These are phyloP conservation scores for Paraphoma chrysanthemicola DNA, from an alignment of 2,329 filamentous ascomycete species.

Conservation along the genomic window DNA sequence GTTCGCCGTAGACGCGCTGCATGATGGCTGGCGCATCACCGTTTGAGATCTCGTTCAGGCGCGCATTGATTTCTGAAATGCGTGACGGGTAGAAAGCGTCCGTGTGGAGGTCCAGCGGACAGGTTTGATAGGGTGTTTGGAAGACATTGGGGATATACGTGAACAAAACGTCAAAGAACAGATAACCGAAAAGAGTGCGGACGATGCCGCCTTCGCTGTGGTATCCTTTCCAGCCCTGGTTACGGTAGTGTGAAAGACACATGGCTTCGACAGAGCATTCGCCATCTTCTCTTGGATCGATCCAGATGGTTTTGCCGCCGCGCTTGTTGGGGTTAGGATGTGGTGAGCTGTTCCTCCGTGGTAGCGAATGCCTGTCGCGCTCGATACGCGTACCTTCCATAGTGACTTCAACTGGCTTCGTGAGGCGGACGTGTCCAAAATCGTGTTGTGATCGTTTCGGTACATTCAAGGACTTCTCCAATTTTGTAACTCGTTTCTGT, in stretches of 20 bases:
- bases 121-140: constrained; percentile 93
- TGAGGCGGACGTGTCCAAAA: constrained; percentile 83
- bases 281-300: constrained; percentile 75
- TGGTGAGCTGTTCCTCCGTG: constrained; percentile 37
- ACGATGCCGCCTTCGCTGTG: constrained; percentile 92
- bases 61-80: constrained; percentile 87
- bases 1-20: constrained; percentile 69
- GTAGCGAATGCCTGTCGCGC: constrained; percentile 55
- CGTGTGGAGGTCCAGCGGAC: constrained; percentile 88
- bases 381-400: constrained; percentile 82
- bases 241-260: constrained; percentile 86
- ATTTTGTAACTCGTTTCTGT: constrained; percentile 89
- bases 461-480: constrained; percentile 84
- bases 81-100: constrained; percentile 89
- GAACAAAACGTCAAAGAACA: constrained; percentile 94
- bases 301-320: constrained; percentile 82
- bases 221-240: constrained; percentile 90
- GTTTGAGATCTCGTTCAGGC: constrained; percentile 86
- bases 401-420: constrained; percentile 75
- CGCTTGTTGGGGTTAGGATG: constrained; percentile 46
- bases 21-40: constrained; percentile 75
- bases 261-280: constrained; percentile 92
- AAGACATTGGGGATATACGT: constrained; percentile 96
- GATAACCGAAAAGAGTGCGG: constrained; percentile 80
- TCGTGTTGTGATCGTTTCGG: constrained; percentile 89